A percentile compares a stretch with the other conserved stretches of the same genome.
Evolutionary conservation across 768 basidiomycete genomes (phyloP).

Genomic region (Suillus luteus): DNA sequence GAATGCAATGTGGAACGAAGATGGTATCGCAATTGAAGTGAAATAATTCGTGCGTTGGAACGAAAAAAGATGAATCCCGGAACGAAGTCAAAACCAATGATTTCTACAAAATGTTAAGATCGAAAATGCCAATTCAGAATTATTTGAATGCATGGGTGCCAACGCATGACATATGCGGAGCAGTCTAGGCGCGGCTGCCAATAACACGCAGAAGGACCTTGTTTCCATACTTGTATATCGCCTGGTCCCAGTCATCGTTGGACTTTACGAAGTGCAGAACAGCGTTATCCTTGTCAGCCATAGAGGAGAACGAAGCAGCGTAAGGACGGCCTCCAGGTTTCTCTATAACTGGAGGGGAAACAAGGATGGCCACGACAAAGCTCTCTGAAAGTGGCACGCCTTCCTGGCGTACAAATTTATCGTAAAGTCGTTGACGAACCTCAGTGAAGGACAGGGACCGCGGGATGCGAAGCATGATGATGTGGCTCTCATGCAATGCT

Average conservation of each 20-base stretch:
- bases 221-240: slow-evolving; percentile 42
- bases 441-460: slow-evolving; percentile 50
- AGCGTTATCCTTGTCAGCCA: slow-evolving; percentile 23
- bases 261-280: slow-evolving; percentile 49
- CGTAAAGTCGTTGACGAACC: slow-evolving; percentile 57
- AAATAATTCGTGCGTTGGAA: neutral
- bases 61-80: neutral
- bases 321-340: slow-evolving; percentile 28
- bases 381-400: slow-evolving; percentile 51
- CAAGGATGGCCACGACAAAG: slow-evolving; percentile 58
- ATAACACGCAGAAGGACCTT: slow-evolving; percentile 62
- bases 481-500: slow-evolving; percentile 60
- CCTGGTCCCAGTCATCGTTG: slow-evolving; percentile 62
- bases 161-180: slow-evolving; percentile 7
- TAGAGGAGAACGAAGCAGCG: slow-evolving; percentile 37
- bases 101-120: slow-evolving; percentile 13
- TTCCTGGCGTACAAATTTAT: slow-evolving; percentile 69
- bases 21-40: neutral
- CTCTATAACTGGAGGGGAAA: slow-evolving; percentile 33
- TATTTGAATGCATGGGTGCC: slow-evolving; percentile 11
- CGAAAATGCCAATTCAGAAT: slow-evolving; percentile 5
- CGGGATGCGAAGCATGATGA: slow-evolving; percentile 61
- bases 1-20: slow-evolving; percentile 9
- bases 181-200: slow-evolving; percentile 29
- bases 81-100: slow-evolving; percentile 7